phyloP scores from a whole-genome alignment of 2,329 filamentous ascomycete species.

The Trichoderma koningii region DNA sequence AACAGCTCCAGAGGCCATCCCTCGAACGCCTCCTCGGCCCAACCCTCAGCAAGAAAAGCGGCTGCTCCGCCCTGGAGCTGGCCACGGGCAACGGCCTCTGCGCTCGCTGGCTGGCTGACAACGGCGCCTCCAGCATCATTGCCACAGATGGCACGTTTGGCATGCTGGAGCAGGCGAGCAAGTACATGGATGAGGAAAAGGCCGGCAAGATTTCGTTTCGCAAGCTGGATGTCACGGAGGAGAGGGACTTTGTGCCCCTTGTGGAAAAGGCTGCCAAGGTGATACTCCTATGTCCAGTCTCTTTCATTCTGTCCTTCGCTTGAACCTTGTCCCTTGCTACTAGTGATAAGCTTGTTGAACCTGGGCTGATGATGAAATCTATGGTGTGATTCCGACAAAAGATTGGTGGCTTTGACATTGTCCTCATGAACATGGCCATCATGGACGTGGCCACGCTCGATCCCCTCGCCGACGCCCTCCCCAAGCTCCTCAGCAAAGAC shows the following conservation, averaged over 20 bases:
- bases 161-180: slow-evolving; percentile 45
- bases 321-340: too few relatives aligned
- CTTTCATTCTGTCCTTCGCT: neutral
- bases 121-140: slow-evolving; percentile 41
- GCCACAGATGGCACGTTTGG: slow-evolving; percentile 48
- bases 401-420: slow-evolving; percentile 44
- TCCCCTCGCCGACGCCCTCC: slow-evolving; percentile 46
- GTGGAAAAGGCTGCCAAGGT: slow-evolving; percentile 26
- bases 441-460: slow-evolving; percentile 51
- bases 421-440: slow-evolving; percentile 53
- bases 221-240: slow-evolving; percentile 45
- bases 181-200: neutral
- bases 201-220: slow-evolving; percentile 36
- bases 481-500: slow-evolving; percentile 43
- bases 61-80: slow-evolving; percentile 48
- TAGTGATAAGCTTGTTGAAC: neutral
- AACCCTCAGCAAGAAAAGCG: slow-evolving; percentile 29
- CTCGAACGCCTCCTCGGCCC: slow-evolving; percentile 42
- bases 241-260: slow-evolving; percentile 27
- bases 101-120: slow-evolving; percentile 46
- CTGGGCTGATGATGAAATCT: neutral
- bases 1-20: slow-evolving; percentile 45
- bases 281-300: neutral
- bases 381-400: slow-evolving; percentile 22
- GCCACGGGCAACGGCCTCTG: slow-evolving; percentile 53